Base-by-base conservation (phyloP, 2,329 filamentous ascomycete species). In the Fusarium bactridioides region DNA sequence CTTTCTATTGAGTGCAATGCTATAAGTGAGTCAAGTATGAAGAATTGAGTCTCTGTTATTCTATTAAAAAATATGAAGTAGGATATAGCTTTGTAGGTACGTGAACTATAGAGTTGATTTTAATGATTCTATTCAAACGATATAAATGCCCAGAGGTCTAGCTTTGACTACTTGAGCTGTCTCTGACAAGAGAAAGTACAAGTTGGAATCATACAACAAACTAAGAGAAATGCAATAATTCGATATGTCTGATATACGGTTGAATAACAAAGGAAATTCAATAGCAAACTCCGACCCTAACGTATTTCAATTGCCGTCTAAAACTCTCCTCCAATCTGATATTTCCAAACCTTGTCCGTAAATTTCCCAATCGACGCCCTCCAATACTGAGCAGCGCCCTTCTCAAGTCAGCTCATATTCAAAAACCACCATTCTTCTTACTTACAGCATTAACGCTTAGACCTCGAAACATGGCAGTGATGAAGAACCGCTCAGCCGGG, bases 381-480 rank as follows among this genome's bases (percentile, higher is more conserved):
- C 70, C 70, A 73, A 40, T 27, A 48, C 12, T 73, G 65, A 9
- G 70, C 70, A 12, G 58, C 70, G 8, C 54, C 27, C 70, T 73
- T 21, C 19, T 12, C 8, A 33, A 8, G 15, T 66, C 9, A 35
- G 63, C 1, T 6, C 12, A 23, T 3, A 10, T 3, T 12, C 3
- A 40, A 2, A 21, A 21, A 21, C 0, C 7, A 21, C 7, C 37
- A 40, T 40, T 40, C 16, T 40, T 2, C 7, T 13, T 5, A 9
- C 70, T 51, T 27, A 73, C 70, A 4, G 70, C 70, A 4, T 73
- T 73, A 4, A 67, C 44, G 6, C 15, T 54, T 1, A 73, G 16
- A 2, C 70, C 70, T 10, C 41, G 2, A n/a, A 73, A 73, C 70
- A 73, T 73, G 0, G 64, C 61, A 5, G 66, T 64, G 4, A 73